phyloP scores from a whole-genome alignment of 441 rosid species.

The Populus hybrid region DNA sequence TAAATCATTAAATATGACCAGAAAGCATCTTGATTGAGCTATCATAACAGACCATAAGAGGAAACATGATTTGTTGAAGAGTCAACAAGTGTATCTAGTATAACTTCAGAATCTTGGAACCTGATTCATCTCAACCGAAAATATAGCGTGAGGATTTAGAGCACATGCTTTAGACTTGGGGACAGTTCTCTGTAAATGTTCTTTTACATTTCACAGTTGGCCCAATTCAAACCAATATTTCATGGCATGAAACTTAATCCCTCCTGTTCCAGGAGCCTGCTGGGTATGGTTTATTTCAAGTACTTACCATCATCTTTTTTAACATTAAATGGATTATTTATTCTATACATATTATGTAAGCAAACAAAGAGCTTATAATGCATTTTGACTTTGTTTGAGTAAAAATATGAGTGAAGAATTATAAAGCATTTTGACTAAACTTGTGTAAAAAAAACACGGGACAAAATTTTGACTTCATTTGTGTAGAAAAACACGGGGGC shows the following conservation, averaged over 20 bases:
- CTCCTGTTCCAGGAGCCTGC: neutral
- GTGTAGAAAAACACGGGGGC: neutral
- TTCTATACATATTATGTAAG: neutral
- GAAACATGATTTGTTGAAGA: neutral
- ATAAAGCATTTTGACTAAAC: too few relatives aligned
- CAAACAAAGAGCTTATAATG: too few relatives aligned
- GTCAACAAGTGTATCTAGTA: constrained; percentile 1
- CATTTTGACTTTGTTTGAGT: too few relatives aligned
- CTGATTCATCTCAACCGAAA: constrained; percentile 3
- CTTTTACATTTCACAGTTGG: neutral
- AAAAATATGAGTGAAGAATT: too few relatives aligned
- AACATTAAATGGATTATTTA: neutral
- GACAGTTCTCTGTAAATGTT: neutral
- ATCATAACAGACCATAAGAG: neutral
- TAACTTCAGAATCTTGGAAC: constrained; percentile 7
- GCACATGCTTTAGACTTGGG: neutral
- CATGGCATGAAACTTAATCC: too few relatives aligned
- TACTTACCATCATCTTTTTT: neutral
- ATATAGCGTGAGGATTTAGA: neutral
- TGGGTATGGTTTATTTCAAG: neutral
- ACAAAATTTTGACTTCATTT: neutral
- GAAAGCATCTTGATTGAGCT: constrained; percentile 4
- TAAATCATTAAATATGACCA: constrained; percentile 15
- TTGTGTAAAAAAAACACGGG: neutral
- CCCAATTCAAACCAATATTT: constrained; percentile 2